Conservation (phyloP, 768 basidiomycete species). For the Suillus lakei region DNA sequence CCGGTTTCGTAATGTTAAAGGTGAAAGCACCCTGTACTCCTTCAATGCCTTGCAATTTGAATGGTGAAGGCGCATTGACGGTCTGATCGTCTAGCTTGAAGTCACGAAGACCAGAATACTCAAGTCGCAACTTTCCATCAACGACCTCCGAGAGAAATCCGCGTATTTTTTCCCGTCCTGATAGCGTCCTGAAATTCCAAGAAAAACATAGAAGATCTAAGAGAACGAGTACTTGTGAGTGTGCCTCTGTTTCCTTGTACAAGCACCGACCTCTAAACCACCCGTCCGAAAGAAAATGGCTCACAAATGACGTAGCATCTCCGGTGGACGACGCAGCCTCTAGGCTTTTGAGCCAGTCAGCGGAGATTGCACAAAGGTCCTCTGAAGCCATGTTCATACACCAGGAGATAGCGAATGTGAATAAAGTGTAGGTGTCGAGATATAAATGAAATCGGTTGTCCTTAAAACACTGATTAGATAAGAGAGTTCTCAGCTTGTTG, state of each 20-base stretch:
- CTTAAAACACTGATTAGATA: neutral
- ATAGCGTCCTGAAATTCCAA: conserved; percentile 2
- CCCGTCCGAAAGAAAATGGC: neutral
- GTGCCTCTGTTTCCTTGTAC: neutral
- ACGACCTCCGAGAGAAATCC: neutral
- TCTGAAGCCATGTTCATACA: neutral
- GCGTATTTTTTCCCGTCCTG: neutral
- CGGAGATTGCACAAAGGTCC: neutral
- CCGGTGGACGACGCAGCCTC: neutral
- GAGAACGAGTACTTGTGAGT: neutral
- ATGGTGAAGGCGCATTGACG: conserved; percentile 80
- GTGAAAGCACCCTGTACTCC: conserved; percentile 21
- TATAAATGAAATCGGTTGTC: neutral
- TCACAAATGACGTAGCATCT: neutral
- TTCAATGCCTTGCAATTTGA: conserved; percentile 58
- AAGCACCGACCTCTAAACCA: neutral
- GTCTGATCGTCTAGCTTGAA: conserved; percentile 42
- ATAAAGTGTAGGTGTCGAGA: neutral
- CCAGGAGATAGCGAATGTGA: neutral
- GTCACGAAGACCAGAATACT: neutral
- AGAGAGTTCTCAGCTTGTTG: too few species aligned
- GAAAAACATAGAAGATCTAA: conserved; percentile 1
- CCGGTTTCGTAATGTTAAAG: conserved; percentile 78
- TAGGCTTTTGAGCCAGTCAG: neutral
- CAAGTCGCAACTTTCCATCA: neutral